Conservation (phyloP, 352 stramenopile species). For the Pythium grandisporangium region DNA sequence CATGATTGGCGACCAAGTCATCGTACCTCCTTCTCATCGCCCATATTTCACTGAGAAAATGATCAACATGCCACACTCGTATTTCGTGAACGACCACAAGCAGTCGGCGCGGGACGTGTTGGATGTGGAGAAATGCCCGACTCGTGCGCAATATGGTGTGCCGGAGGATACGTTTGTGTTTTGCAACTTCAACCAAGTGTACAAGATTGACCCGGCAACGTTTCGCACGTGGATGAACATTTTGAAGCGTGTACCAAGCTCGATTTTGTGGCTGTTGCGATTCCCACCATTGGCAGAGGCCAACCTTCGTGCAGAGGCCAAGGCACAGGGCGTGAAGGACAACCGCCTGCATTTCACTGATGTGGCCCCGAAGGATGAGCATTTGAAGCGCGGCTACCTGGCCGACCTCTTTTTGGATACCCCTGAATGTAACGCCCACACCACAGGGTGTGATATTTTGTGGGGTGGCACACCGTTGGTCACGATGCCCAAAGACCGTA, state of each 20-base stretch:
- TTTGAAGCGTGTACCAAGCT: slow-evolving; percentile 86
- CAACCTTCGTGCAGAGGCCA: slow-evolving; percentile 81
- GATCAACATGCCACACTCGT: slow-evolving; percentile 88
- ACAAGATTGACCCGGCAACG: slow-evolving; percentile 91
- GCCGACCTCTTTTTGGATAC: slow-evolving; percentile 93
- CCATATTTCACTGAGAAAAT: slow-evolving; percentile 85
- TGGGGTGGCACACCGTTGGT: slow-evolving; percentile 90
- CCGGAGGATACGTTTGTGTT: slow-evolving; percentile 92
- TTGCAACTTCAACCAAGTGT: slow-evolving; percentile 93
- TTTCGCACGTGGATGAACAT: slow-evolving; percentile 93
- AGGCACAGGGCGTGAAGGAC: slow-evolving; percentile 53
- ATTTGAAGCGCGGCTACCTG: slow-evolving; percentile 80
- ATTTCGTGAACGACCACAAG: slow-evolving; percentile 92
- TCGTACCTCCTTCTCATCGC: slow-evolving; percentile 59
- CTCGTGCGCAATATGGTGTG: slow-evolving; percentile 81
- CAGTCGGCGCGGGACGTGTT: slow-evolving; percentile 78
- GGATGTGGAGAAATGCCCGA: slow-evolving; percentile 65
- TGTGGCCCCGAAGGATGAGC: slow-evolving; percentile 84
- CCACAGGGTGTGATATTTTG: slow-evolving; percentile 88
- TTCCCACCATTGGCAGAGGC: slow-evolving; percentile 76
- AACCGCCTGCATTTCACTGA: slow-evolving; percentile 79
- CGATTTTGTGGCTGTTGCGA: slow-evolving; percentile 87
- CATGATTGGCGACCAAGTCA: slow-evolving; percentile 81
- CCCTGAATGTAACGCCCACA: slow-evolving; percentile 87
- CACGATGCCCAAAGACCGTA: slow-evolving; percentile 85